Conservation (phyloP, 441 rosid species). For the Populus hybrid region DNA sequence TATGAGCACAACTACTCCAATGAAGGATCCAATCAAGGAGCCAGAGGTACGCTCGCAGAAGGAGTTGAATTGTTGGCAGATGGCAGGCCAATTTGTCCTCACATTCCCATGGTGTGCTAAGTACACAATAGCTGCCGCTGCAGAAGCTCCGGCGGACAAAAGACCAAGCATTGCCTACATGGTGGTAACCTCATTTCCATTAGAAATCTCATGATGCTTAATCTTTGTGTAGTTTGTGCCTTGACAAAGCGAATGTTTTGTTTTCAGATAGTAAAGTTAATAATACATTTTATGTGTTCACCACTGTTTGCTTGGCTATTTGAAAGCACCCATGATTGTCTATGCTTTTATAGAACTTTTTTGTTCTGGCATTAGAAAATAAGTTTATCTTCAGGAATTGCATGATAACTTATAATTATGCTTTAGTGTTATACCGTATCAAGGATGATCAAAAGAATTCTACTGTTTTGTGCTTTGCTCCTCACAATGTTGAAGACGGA, state of each 20-base stretch:
- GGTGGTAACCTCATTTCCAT: background rate
- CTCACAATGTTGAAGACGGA: slow-evolving; percentile 36
- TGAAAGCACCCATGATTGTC: background rate
- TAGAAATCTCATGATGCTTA: background rate
- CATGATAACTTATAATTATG: background rate
- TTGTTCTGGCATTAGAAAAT: background rate
- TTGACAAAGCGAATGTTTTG: background rate
- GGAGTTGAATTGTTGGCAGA: slow-evolving; percentile 43
- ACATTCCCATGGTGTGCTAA: slow-evolving; percentile 41
- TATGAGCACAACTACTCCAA: slow-evolving; percentile 23
- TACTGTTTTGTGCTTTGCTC: slow-evolving; percentile 26
- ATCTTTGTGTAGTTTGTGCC: background rate
- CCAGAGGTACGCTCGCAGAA: slow-evolving; percentile 40
- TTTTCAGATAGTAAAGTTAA: background rate
- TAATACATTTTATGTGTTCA: no score
- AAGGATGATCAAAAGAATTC: slow-evolving; percentile 22
- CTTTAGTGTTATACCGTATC: slow-evolving; percentile 21
- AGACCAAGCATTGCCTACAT: slow-evolving; percentile 35
- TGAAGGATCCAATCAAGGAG: slow-evolving; percentile 35
- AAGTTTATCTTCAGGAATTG: background rate
- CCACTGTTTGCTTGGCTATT: no score
- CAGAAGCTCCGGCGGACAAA: slow-evolving; percentile 37
- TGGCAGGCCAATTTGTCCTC: slow-evolving; percentile 38
- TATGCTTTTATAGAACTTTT: background rate
- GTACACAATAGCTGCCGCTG: slow-evolving; percentile 41